Percentiles rank a stretch among this genome's conserved stretches.
Conservation (phyloP, 805 yeast genomes). For the Yamadazyma nakazawae region DNA sequence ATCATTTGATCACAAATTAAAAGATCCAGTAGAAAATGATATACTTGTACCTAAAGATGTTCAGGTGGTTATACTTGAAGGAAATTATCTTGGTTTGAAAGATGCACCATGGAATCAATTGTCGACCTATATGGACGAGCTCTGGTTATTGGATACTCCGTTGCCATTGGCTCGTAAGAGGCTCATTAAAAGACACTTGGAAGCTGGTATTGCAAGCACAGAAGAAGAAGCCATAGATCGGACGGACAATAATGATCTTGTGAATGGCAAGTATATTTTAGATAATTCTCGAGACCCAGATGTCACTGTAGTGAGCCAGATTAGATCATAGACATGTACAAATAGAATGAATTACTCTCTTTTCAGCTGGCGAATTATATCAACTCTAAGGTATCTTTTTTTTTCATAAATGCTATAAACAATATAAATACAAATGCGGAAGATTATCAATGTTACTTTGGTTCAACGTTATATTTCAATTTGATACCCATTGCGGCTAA, state of each 20-base stretch:
- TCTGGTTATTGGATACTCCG: constrained; percentile 52
- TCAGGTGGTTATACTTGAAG: constrained; percentile 67
- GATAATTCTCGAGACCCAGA: constrained; percentile 18
- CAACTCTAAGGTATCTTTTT: neutral
- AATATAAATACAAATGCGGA: constrained; percentile 9
- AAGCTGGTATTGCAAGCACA: constrained; percentile 49
- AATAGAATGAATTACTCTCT: neutral
- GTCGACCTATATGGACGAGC: constrained; percentile 34
- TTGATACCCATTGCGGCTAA: constrained; percentile 97
- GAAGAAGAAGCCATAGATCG: constrained; percentile 50
- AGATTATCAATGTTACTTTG: constrained; percentile 20
- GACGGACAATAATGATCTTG: constrained; percentile 55
- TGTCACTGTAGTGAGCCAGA: constrained; percentile 11
- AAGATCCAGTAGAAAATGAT: constrained; percentile 66
- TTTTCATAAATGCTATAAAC: constrained; percentile 9
- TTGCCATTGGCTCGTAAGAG: constrained; percentile 48
- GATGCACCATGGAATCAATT: constrained; percentile 60
- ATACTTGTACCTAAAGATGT: constrained; percentile 44
- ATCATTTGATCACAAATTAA: constrained; percentile 68
- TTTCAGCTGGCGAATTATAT: neutral
- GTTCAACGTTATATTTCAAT: constrained; percentile 83
- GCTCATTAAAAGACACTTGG: constrained; percentile 63
- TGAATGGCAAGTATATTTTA: constrained; percentile 53
- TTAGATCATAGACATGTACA: constrained; percentile 1
- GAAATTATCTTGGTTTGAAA: constrained; percentile 63